Conservation (phyloP, 495 filamentous ascomycete genomes). For the Thermochaetoides thermophila region DNA sequence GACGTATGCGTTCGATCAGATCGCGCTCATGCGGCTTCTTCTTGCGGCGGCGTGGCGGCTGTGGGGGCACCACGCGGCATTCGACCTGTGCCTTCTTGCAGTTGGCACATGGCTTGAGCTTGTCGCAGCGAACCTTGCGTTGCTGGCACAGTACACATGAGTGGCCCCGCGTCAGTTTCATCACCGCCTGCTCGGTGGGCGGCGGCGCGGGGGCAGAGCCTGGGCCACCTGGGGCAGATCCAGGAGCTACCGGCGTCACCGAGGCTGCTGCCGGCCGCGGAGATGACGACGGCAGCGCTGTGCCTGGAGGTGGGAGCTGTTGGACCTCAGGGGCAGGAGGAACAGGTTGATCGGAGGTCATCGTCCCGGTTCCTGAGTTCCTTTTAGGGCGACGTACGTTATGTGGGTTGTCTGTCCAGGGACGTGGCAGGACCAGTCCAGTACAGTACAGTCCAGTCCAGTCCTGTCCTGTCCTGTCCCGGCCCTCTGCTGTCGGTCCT, state of each 20-base stretch:
- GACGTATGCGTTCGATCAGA: conserved; percentile 35
- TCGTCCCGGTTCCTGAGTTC: conserved; percentile 6
- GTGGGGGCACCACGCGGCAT: conserved; percentile 44
- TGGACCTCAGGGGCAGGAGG: too few species aligned
- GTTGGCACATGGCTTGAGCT: conserved; percentile 48
- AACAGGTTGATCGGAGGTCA: conserved; percentile 18
- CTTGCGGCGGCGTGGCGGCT: conserved; percentile 43
- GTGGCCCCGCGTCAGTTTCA: conserved; percentile 39
- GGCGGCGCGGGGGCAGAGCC: conserved; percentile 11
- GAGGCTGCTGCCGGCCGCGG: too few species aligned
- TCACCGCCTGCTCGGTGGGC: conserved; percentile 24
- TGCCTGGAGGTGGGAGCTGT: conserved; percentile 21
- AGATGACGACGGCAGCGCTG: conserved; percentile 22
- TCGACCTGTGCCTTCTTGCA: conserved; percentile 46
- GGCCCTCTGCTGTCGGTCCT: too few species aligned
- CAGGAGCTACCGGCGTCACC: too few species aligned
- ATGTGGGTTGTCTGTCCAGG: neutral
- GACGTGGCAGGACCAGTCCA: too few species aligned
- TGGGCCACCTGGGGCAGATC: too few species aligned
- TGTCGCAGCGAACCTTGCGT: conserved; percentile 54
- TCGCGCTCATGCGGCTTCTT: conserved; percentile 39
- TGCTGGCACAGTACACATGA: conserved; percentile 53
- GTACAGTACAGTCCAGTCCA: too few species aligned
- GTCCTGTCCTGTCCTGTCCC: too few species aligned
- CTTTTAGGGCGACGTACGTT: neutral